These are phyloP conservation scores for Podaxis carcinomalis DNA, from an alignment of 768 basidiomycete genomes.

Conservation along the genomic window DNA sequence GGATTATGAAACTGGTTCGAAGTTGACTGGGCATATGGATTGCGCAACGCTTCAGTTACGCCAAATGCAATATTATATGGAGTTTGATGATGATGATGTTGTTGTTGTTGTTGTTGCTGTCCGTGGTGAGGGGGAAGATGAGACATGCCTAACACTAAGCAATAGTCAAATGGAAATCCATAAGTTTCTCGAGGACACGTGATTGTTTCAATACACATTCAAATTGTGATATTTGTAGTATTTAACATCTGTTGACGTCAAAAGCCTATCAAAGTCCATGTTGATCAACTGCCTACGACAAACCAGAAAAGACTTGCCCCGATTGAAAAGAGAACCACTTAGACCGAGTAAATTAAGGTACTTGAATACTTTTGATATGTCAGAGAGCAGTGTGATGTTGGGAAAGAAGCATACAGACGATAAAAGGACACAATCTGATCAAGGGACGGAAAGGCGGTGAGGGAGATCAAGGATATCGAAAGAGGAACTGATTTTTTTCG, in stretches of 20 bases:
- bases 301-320: conserved; percentile 6
- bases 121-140: background rate
- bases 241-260: background rate
- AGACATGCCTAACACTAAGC: background rate
- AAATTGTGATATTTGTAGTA: background rate
- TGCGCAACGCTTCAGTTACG: conserved; percentile 1
- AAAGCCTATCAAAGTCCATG: background rate
- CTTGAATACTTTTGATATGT: conserved; percentile 12
- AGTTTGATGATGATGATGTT: conserved; percentile 2
- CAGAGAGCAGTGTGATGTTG: conserved; percentile 9
- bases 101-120: conserved; percentile 6
- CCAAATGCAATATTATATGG: background rate
- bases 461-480: conserved; percentile 8
- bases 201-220: background rate
- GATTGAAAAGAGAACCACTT: conserved; percentile 7
- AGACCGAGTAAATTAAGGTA: conserved; percentile 13
- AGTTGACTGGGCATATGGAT: conserved; percentile 16
- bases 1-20: conserved; percentile 12
- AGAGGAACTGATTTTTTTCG: background rate
- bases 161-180: background rate
- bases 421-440: conserved; percentile 7
- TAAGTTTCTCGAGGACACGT: conserved; percentile 1
- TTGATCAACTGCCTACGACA: conserved; percentile 11
- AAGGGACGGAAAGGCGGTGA: conserved; percentile 2
- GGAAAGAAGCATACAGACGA: conserved; percentile 12